These are phyloP conservation scores for Vicia faba DNA, from an alignment of 306 rosid genomes.

Conservation along the genomic window DNA sequence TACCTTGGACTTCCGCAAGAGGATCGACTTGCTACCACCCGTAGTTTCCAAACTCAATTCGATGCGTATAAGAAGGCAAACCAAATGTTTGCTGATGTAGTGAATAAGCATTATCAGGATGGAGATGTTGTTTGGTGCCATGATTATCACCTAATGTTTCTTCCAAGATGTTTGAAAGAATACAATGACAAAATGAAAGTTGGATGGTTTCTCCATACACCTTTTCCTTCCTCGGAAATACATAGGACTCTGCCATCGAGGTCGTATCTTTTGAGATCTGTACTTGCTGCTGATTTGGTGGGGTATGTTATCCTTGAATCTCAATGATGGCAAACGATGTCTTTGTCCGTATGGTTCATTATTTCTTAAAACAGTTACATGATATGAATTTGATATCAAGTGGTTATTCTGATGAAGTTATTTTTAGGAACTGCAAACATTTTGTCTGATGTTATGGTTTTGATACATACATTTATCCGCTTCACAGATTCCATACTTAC, in stretches of 20 bases:
- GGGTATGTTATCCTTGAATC: constrained; percentile 65
- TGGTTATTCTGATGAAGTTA: not conserved
- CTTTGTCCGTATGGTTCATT: not conserved
- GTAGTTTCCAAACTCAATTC: constrained; percentile 90
- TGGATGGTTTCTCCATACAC: constrained; percentile 99
- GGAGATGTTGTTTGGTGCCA: constrained; percentile 99
- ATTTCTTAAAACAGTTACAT: not conserved
- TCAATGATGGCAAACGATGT: not conserved
- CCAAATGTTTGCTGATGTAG: constrained; percentile 92
- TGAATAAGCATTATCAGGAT: constrained; percentile 77
- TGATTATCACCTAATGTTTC: constrained; percentile 96
- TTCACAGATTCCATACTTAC: constrained; percentile 87
- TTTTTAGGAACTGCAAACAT: constrained; percentile 5
- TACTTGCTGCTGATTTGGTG: constrained; percentile 92
- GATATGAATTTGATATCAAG: not conserved
- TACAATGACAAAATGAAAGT: constrained; percentile 80
- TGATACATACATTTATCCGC: constrained; percentile 27
- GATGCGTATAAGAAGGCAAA: constrained; percentile 94
- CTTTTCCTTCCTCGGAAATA: constrained; percentile 99
- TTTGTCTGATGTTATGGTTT: constrained; percentile 13
- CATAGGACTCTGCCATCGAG: constrained; percentile 92
- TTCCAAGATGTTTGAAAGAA: constrained; percentile 87
- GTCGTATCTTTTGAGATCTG: constrained; percentile 83
- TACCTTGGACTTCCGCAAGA: constrained; percentile 97
- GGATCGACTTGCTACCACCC: constrained; percentile 93